Conservation (phyloP, 495 filamentous ascomycete genomes). For the Thermothielavioides terrestris region DNA sequence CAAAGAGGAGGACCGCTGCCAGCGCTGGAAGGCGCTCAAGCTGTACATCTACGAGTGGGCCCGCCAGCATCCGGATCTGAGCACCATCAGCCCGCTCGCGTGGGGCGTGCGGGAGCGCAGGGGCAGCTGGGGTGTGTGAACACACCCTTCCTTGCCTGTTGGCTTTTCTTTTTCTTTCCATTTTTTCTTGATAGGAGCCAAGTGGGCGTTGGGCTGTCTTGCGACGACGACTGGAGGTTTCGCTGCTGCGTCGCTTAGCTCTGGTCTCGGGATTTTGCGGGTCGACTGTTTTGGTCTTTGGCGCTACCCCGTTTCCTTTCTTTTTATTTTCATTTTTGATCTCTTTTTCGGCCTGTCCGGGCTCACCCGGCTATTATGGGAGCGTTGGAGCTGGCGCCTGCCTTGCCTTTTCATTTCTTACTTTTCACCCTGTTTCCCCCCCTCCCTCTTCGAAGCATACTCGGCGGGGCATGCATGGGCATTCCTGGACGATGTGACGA, state of each 20-base stretch:
- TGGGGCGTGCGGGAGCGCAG: conserved; percentile 67
- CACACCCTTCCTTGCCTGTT: not conserved
- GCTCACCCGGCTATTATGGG: not conserved
- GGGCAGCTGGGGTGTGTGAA: conserved; percentile 75
- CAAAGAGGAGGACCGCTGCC: conserved; percentile 36
- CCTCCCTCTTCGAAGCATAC: not conserved
- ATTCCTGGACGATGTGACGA: conserved; percentile 1
- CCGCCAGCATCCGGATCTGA: conserved; percentile 60
- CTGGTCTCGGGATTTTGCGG: not conserved
- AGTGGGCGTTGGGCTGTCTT: not conserved
- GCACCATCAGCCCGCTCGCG: conserved; percentile 45
- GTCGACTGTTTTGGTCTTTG: not conserved
- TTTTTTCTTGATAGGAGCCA: too few relatives aligned
- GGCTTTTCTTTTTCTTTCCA: not conserved
- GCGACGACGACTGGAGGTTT: not conserved
- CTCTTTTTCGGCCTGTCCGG: too few relatives aligned
- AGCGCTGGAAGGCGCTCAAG: conserved; percentile 72
- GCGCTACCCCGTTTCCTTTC: not conserved
- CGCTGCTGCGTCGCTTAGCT: not conserved
- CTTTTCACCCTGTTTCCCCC: not conserved
- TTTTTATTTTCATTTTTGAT: not conserved
- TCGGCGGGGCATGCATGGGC: not conserved
- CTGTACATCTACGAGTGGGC: conserved; percentile 81
- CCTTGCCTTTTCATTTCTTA: not conserved
- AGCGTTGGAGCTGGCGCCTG: not conserved